Base-by-base conservation (phyloP, 352 stramenopile species). In the Phytophthora cryptogea region DNA sequence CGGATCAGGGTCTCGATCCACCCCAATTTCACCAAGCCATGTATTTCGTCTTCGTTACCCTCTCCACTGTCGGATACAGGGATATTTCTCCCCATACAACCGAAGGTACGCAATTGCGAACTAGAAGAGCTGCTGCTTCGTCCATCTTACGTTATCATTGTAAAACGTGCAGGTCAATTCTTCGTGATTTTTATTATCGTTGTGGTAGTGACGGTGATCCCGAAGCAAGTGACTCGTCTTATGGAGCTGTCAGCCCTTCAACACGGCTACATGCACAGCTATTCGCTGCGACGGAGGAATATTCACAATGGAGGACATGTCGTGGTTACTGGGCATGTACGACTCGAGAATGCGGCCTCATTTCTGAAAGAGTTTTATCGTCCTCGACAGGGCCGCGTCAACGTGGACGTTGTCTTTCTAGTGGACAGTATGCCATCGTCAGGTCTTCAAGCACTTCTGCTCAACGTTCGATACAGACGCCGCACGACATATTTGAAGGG, bases 41-140 rank as follows among this genome's bases (percentile, higher is more conserved):
- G 47, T 87, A 89, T 54, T 89, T 87, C 43, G 76, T 89, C 17
- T 86, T 89, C 42, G 79, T 87, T 27, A 89, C 79, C 3, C 64
- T 89, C 14, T 76, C 76, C 0, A 89, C 79, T 0, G 78, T 89
- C 36, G 79, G 79, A 23, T 89, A 83, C 47, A 76, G 76, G 8
- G 79, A 87, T 37, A 87, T 89, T 26, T 74, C 74, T 3, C 76
- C 79, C 9, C 66, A 72, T 14, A 86, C 72, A 5, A 74, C 68
- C 0, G 60, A 65, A 40, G 82, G 72, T 84, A 54, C 33, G 63
- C 66, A 23, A 23, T 23, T 23, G 2, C 20, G 20, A 23, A 23
- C 20, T 23, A 23, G 20, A 23, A 23, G 20, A 23, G 20, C 20
- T 23, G 20, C 20, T 23, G 20, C 20, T 23, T 23, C 20, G 20